Percentiles rank a stretch among this genome's conserved stretches.
Evolutionary conservation across 2,329 filamentous ascomycete species (phyloP).

Genomic region (Diaporthe sp.): DNA sequence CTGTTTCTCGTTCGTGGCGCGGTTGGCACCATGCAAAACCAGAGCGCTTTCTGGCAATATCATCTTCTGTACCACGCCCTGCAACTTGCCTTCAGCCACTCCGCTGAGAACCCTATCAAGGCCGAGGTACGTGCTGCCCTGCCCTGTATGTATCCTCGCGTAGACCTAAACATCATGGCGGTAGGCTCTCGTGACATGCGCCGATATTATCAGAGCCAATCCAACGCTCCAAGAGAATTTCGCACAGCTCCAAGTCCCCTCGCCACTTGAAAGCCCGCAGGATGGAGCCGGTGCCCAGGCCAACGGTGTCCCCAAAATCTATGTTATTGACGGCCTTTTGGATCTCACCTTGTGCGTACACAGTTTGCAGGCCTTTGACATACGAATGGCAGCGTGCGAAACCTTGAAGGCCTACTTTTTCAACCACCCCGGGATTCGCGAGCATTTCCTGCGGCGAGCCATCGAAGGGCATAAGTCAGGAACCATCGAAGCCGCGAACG

Average conservation of each 20-base stretch:
- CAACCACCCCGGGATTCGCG: constrained; percentile 83
- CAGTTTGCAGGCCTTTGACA: constrained; percentile 78
- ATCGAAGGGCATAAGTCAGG: constrained; percentile 88
- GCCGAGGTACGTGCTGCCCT: constrained; percentile 72
- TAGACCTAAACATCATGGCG: constrained; percentile 37
- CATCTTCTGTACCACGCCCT: constrained; percentile 84
- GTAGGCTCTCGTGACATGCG: constrained; percentile 85
- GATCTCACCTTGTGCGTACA: constrained; percentile 83
- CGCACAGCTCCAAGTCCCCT: constrained; percentile 84
- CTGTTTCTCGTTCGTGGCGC: constrained; percentile 89
- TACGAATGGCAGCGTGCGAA: constrained; percentile 87
- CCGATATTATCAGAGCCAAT: constrained; percentile 90
- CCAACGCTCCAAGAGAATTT: constrained; percentile 87
- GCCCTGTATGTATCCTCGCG: constrained; percentile 35
- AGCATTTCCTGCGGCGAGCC: constrained; percentile 88
- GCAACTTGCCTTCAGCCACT: constrained; percentile 83
- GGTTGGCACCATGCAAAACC: constrained; percentile 84
- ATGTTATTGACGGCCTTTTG: constrained; percentile 93
- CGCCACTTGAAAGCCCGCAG: constrained; percentile 62
- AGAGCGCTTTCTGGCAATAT: constrained; percentile 86
- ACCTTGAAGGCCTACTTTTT: constrained; percentile 95
- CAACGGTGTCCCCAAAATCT: constrained; percentile 75
- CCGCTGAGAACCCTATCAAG: constrained; percentile 82
- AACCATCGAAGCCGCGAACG: constrained; percentile 87
- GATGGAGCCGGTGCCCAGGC: constrained; percentile 57